These are phyloP conservation scores for Trichophyton rubrum DNA, from an alignment of 2,329 filamentous ascomycete species.

Conservation along the genomic window DNA sequence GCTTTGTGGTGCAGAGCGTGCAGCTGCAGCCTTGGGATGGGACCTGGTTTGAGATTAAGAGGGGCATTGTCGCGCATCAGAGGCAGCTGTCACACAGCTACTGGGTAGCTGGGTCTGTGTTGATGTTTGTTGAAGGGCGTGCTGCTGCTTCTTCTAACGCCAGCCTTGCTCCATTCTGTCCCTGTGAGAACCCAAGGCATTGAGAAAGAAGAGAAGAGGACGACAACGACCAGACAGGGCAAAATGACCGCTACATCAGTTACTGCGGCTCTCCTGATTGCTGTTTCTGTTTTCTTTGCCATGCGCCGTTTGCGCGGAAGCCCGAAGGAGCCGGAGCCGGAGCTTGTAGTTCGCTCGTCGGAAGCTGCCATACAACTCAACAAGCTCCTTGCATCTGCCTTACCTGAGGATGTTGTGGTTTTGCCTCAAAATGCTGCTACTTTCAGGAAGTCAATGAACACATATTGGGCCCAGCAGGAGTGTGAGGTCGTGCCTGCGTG, in stretches of 20 bases:
- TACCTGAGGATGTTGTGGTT: constrained; percentile 13
- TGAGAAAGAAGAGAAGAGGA: not conserved
- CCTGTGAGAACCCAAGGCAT: too few relatives aligned
- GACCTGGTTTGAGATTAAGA: too few relatives aligned
- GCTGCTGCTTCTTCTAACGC: too few relatives aligned
- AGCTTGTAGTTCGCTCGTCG: not conserved
- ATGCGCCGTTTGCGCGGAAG: not conserved
- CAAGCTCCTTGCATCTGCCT: constrained; percentile 11
- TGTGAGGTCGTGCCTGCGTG: constrained; percentile 23
- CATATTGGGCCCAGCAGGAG: constrained; percentile 25
- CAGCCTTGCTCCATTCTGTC: too few relatives aligned
- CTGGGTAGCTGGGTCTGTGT: too few relatives aligned
- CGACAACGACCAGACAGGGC: not conserved
- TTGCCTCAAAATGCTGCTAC: constrained; percentile 11
- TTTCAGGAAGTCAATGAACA: constrained; percentile 15
- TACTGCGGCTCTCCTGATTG: not conserved
- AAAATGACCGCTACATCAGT: not conserved
- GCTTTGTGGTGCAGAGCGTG: too few relatives aligned
- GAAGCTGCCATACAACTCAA: constrained; percentile 7
- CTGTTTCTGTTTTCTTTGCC: not conserved
- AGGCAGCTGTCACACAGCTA: too few relatives aligned
- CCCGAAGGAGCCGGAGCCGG: not conserved
- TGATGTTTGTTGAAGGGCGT: too few relatives aligned
- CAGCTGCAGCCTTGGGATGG: too few relatives aligned
- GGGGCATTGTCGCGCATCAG: too few relatives aligned